A percentile compares a stretch with the other conserved stretches of the same genome.
Conservation (phyloP, 257 asterid genomes). For the Ocimum tenuiflorum region DNA sequence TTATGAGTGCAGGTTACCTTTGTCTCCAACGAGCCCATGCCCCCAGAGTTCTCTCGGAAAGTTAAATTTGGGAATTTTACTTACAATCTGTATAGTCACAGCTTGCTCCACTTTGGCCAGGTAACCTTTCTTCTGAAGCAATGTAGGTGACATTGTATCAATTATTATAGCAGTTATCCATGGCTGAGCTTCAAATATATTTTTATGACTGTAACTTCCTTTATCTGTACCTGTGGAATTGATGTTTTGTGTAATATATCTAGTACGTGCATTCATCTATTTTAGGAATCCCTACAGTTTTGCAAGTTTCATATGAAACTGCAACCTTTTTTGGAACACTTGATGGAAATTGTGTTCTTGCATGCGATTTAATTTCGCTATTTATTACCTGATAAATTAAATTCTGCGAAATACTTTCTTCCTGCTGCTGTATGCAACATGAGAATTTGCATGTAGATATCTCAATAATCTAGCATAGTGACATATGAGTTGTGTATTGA, state of each 20-base stretch:
- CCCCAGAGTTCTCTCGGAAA: conserved; percentile 55
- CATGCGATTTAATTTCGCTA: not conserved
- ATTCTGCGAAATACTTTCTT: not conserved
- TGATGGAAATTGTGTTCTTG: not conserved
- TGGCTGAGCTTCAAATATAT: conserved; percentile 1
- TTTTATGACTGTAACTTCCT: not conserved
- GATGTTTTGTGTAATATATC: not conserved
- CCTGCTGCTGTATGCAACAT: not conserved
- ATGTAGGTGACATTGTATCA: not conserved
- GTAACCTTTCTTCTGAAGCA: conserved; percentile 31
- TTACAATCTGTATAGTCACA: conserved; percentile 85
- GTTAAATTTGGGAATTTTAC: conserved; percentile 65
- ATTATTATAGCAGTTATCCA: not conserved
- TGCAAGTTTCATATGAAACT: not conserved
- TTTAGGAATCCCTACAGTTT: not conserved
- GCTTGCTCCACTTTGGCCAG: conserved; percentile 98
- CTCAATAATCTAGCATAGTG: not conserved
- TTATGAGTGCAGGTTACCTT: conserved; percentile 61
- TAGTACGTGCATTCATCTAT: not conserved
- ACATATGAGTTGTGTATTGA: not conserved
- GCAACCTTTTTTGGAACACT: not conserved
- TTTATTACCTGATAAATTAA: not conserved
- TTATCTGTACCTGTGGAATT: not conserved
- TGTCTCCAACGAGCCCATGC: conserved; percentile 69
- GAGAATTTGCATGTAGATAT: not conserved